A percentile compares a stretch with the other conserved stretches of the same genome.
These are phyloP conservation scores for Pisolithus thermaeus DNA, from an alignment of 1,284 basidiomycete genomes.

Conservation along the genomic window DNA sequence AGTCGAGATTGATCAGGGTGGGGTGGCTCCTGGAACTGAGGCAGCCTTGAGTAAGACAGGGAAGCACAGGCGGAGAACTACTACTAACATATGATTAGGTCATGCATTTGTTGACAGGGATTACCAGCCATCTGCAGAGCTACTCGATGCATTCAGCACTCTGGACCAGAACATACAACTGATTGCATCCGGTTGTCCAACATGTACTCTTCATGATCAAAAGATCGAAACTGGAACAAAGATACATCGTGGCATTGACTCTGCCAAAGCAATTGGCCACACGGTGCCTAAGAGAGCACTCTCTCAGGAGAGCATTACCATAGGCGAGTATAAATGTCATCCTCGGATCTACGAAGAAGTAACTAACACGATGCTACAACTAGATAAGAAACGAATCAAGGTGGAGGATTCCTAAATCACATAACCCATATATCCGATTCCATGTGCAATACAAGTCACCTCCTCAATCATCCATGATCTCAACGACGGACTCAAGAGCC, in stretches of 20 bases:
- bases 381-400: conserved; percentile 2
- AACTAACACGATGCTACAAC: neutral
- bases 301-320: neutral
- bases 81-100: no score
- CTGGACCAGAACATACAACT: neutral
- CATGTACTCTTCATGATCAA: no score
- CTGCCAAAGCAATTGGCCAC: no score
- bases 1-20: conserved; percentile 3
- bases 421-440: no score
- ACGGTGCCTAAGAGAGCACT: neutral
- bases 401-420: neutral
- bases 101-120: conserved; percentile 1
- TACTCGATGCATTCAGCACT: conserved; percentile 6
- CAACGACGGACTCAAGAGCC: conserved; percentile 28
- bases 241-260: no score
- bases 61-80: no score
- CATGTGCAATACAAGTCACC: no score
- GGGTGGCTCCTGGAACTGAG: no score
- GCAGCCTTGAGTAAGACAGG: no score
- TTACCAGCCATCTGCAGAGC: conserved; percentile 10
- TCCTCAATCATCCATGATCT: conserved; percentile 28
- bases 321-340: neutral
- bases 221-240: no score
- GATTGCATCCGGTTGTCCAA: neutral
- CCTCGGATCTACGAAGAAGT: neutral